Conservation (phyloP, 1,284 basidiomycete genomes). For the Puccinia hordei region DNA sequence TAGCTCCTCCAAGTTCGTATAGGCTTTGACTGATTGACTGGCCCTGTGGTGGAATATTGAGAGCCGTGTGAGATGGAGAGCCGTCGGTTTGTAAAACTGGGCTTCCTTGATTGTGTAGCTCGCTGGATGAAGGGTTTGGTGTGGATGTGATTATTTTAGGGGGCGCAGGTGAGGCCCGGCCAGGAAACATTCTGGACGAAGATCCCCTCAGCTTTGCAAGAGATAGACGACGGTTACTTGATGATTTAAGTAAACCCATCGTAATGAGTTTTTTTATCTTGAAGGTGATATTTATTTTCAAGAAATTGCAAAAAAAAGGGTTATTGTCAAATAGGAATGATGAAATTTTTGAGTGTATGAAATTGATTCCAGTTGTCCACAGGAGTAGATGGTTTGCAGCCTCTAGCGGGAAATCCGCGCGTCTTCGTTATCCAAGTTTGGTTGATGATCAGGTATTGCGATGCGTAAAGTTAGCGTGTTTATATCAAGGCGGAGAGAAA, state of each 20-base stretch:
- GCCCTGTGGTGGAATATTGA: background rate
- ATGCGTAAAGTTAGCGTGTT: background rate
- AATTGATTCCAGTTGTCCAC: background rate
- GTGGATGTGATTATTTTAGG: conserved; percentile 48
- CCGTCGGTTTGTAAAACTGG: background rate
- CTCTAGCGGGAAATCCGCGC: background rate
- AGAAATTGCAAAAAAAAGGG: background rate
- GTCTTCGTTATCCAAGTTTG: background rate
- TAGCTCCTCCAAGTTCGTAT: background rate
- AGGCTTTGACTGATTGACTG: background rate
- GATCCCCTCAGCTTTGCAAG: conserved; percentile 13
- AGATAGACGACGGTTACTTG: background rate
- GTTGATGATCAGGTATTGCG: background rate
- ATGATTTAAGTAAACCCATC: conserved; percentile 10
- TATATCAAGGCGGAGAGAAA: background rate
- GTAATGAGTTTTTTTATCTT: background rate
- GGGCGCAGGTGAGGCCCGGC: conserved; percentile 13
- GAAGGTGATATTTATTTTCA: background rate
- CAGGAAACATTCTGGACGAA: background rate
- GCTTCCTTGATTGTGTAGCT: background rate
- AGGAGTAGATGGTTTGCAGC: background rate
- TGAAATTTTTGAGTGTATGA: background rate
- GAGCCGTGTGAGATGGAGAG: background rate
- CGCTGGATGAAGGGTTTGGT: background rate
- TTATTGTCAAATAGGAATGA: background rate